phyloP scores from a whole-genome alignment of 768 basidiomycete genomes.

The Jaapia argillacea region DNA sequence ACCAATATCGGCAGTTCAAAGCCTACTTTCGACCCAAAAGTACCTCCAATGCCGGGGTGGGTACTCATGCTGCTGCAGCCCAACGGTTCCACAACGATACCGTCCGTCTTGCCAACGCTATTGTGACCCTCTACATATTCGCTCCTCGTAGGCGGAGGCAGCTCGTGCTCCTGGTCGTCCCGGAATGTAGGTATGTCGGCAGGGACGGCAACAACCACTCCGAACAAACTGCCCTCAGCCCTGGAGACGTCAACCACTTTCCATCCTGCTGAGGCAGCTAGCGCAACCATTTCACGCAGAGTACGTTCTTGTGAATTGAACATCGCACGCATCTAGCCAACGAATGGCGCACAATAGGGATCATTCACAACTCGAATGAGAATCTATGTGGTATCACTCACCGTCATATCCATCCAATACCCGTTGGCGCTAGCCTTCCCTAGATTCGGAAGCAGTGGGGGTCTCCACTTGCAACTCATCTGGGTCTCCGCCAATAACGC shows the following conservation, averaged over 20 bases:
- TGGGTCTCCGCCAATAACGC: conserved; percentile 40
- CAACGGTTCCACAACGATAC: no score
- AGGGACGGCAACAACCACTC: conserved; percentile 61
- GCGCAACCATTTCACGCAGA: conserved; percentile 43
- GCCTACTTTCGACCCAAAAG: no score
- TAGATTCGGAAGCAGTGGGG: conserved; percentile 61
- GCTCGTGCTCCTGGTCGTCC: neutral
- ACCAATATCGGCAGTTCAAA: no score
- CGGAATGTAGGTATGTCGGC: conserved; percentile 32
- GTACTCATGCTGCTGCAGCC: no score
- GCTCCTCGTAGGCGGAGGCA: neutral
- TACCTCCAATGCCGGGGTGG: no score
- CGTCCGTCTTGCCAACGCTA: no score
- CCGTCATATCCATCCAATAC: conserved; percentile 65
- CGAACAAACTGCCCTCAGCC: conserved; percentile 57
- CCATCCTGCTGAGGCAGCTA: conserved; percentile 52
- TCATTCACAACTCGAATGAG: neutral
- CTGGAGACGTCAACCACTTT: conserved; percentile 43
- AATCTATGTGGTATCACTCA: conserved; percentile 18
- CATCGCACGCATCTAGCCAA: conserved; percentile 50
- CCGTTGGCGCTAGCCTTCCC: conserved; percentile 63
- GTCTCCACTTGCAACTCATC: conserved; percentile 40
- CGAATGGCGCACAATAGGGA: neutral
- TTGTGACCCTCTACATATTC: neutral
- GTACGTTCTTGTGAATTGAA: conserved; percentile 64